These are phyloP conservation scores for Tieghemostelium lacteum DNA, from an alignment of 78 protist genomes.

Conservation along the genomic window DNA sequence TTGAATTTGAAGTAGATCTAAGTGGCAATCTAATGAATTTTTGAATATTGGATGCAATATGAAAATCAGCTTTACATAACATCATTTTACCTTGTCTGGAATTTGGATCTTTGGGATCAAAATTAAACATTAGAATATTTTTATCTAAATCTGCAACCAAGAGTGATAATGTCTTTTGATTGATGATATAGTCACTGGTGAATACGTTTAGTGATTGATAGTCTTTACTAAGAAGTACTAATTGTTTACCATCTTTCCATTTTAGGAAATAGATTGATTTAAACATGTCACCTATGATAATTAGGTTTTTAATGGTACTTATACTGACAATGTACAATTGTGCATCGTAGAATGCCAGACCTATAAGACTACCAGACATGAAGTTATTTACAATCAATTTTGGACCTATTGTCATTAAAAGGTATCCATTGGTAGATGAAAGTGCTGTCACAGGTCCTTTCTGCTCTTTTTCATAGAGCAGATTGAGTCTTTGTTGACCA, in stretches of 20 bases:
- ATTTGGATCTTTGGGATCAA: constrained; percentile 62
- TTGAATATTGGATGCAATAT: constrained; percentile 48
- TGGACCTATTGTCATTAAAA: constrained; percentile 82
- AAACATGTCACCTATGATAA: constrained; percentile 70
- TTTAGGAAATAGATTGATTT: constrained; percentile 70
- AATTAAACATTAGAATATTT: constrained; percentile 47
- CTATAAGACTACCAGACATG: constrained; percentile 15
- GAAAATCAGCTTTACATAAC: constrained; percentile 48
- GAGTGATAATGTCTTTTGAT: constrained; percentile 29
- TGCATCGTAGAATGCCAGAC: constrained; percentile 80
- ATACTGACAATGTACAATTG: constrained; percentile 70
- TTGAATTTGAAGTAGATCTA: background rate
- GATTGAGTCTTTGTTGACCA: constrained; percentile 36
- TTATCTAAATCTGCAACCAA: constrained; percentile 50
- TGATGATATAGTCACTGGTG: constrained; percentile 57
- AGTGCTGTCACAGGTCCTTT: constrained; percentile 79
- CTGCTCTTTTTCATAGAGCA: constrained; percentile 69
- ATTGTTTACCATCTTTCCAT: constrained; percentile 60
- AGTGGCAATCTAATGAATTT: constrained; percentile 53
- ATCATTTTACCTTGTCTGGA: constrained; percentile 50
- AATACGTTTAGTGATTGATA: constrained; percentile 27
- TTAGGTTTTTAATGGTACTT: constrained; percentile 65
- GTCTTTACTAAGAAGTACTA: constrained; percentile 61
- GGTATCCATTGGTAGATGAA: constrained; percentile 45
- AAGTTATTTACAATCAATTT: constrained; percentile 53